These are phyloP conservation scores for Chaetomiaceae sp. DNA, from an alignment of 2,329 filamentous ascomycete genomes.

Conservation along the genomic window DNA sequence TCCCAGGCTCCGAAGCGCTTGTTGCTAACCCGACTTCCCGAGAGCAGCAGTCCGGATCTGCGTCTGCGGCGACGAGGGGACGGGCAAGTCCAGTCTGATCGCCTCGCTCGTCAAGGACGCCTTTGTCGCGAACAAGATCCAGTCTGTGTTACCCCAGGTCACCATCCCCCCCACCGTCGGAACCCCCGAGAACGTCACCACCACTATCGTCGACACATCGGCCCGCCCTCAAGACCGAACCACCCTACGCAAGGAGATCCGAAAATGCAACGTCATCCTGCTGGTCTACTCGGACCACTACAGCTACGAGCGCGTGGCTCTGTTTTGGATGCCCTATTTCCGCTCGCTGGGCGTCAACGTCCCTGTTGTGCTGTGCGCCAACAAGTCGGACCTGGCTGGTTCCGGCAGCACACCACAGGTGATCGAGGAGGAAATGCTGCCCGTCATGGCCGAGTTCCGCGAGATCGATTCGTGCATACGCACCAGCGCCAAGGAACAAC, in stretches of 20 bases:
- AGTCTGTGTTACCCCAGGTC: conserved; percentile 88
- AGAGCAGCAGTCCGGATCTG: conserved; percentile 69
- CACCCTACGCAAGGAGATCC: conserved; percentile 85
- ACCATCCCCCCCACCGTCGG: conserved; percentile 90
- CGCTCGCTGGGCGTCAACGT: conserved; percentile 97
- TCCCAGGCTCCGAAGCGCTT: too few relatives aligned
- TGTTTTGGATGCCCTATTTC: conserved; percentile 99
- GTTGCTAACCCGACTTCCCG: background rate
- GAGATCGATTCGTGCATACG: conserved; percentile 98
- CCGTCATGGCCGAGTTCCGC: conserved; percentile 97
- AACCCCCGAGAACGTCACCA: conserved; percentile 94
- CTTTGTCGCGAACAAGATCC: conserved; percentile 93
- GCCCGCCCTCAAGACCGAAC: conserved; percentile 89
- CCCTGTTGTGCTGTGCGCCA: conserved; percentile 91
- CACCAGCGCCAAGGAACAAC: conserved; percentile 84
- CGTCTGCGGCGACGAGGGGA: conserved; percentile 92
- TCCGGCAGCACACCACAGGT: conserved; percentile 76
- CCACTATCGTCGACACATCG: conserved; percentile 95
- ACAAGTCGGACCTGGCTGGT: conserved; percentile 85
- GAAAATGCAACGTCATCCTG: conserved; percentile 94
- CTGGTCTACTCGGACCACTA: conserved; percentile 98
- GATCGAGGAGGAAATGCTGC: conserved; percentile 94
- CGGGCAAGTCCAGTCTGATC: conserved; percentile 90
- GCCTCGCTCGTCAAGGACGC: conserved; percentile 95
- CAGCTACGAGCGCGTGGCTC: conserved; percentile 92